phyloP scores from a whole-genome alignment of 139 green algal genomes.

The Chlorella sp. region DNA sequence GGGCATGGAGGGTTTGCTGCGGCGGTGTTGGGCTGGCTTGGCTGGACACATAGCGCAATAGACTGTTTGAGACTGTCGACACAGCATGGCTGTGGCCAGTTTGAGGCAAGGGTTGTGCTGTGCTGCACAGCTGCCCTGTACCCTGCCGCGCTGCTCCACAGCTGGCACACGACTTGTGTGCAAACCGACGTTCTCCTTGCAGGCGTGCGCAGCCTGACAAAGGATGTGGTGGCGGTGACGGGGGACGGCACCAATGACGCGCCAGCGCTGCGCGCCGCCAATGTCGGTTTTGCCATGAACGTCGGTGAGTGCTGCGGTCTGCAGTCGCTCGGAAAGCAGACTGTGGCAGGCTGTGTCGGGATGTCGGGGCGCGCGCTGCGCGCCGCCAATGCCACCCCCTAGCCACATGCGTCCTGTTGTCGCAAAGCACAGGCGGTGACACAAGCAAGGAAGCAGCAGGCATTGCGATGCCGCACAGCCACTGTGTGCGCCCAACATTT shows the following conservation, averaged over 20 bases:
- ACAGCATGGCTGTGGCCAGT: neutral
- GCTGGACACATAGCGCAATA: neutral
- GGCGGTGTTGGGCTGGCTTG: neutral
- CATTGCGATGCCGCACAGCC: neutral
- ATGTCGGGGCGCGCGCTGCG: too few relatives aligned
- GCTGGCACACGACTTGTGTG: neutral
- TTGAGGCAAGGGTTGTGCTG: neutral
- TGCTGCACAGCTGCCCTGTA: neutral
- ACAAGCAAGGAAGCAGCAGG: neutral
- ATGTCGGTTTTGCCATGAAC: constrained; percentile 92
- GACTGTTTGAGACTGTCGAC: too few relatives aligned
- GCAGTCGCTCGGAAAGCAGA: too few relatives aligned
- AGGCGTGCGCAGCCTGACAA: constrained; percentile 35
- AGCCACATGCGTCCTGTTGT: too few relatives aligned
- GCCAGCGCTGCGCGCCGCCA: constrained; percentile 79
- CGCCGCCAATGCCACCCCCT: too few relatives aligned
- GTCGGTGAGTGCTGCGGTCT: neutral
- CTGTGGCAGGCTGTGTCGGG: too few relatives aligned
- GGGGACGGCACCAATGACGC: constrained; percentile 94
- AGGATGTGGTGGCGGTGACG: constrained; percentile 62
- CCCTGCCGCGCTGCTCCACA: neutral
- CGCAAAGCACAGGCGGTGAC: neutral
- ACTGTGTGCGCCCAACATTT: neutral
- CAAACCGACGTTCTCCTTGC: neutral
- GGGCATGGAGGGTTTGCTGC: neutral